A percentile compares a stretch with the other conserved stretches of the same genome.
These are phyloP conservation scores for Hypoxylon sp. DNA, from an alignment of 2,329 filamentous ascomycete species.

Conservation along the genomic window DNA sequence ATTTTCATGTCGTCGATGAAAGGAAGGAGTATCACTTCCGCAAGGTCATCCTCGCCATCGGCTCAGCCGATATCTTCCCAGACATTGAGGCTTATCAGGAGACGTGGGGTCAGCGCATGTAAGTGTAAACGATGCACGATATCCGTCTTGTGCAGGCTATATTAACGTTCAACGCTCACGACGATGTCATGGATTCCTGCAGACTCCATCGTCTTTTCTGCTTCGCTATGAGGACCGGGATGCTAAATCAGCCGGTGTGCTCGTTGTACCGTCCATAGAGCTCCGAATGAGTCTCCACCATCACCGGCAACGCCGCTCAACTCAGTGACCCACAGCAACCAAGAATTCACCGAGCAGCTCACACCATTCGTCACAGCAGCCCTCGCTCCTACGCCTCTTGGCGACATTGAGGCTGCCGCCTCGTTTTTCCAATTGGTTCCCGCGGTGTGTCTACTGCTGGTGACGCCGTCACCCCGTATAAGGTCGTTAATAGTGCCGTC, in stretches of 20 bases:
- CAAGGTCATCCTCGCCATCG: slow-evolving; percentile 42
- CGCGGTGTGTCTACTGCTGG: slow-evolving; percentile 47
- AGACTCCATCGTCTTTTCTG: slow-evolving; percentile 45
- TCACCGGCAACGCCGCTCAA: slow-evolving; percentile 41
- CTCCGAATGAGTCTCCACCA: slow-evolving; percentile 23
- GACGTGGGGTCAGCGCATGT: slow-evolving; percentile 34
- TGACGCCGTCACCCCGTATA: slow-evolving; percentile 44
- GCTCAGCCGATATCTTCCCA: slow-evolving; percentile 34
- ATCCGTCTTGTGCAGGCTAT: too few species aligned
- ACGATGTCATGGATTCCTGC: neutral
- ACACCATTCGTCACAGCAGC: neutral
- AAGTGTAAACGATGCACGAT: neutral
- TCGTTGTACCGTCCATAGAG: slow-evolving; percentile 29
- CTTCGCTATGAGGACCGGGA: slow-evolving; percentile 44
- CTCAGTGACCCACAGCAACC: slow-evolving; percentile 43
- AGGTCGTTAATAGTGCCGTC: slow-evolving; percentile 41
- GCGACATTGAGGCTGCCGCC: slow-evolving; percentile 39
- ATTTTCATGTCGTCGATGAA: slow-evolving; percentile 52
- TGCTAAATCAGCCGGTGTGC: slow-evolving; percentile 32
- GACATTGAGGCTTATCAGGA: slow-evolving; percentile 41
- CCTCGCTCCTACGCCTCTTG: slow-evolving; percentile 30
- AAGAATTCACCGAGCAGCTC: slow-evolving; percentile 33
- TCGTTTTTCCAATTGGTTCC: slow-evolving; percentile 40
- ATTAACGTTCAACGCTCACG: neutral
- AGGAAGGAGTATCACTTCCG: slow-evolving; percentile 37